These are phyloP conservation scores for Apiospora phragmitis DNA, from an alignment of 2,329 filamentous ascomycete species.

Conservation along the genomic window DNA sequence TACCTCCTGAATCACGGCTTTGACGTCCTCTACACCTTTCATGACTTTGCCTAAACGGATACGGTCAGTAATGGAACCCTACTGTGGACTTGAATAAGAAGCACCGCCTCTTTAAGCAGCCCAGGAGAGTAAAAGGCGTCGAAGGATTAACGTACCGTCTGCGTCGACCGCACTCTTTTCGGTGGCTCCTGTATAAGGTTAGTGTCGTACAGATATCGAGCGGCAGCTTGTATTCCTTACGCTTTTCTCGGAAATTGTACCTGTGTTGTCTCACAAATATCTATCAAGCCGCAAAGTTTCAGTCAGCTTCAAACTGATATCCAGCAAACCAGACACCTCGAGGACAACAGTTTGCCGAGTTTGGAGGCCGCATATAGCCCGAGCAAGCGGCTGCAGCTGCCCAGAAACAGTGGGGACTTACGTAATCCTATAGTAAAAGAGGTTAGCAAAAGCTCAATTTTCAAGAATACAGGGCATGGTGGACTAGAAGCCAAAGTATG, in stretches of 20 bases:
- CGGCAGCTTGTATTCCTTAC: slow-evolving; percentile 50
- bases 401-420: neutral
- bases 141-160: slow-evolving; percentile 56
- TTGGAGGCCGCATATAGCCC: no score
- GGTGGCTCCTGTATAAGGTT: slow-evolving; percentile 34
- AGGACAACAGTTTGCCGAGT: neutral
- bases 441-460: neutral
- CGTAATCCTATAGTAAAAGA: neutral
- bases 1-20: slow-evolving; percentile 86
- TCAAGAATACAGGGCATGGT: neutral
- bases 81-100: neutral
- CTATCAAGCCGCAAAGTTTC: slow-evolving; percentile 13
- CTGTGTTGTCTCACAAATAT: slow-evolving; percentile 90
- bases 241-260: slow-evolving; percentile 91
- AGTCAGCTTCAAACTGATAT: neutral
- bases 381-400: neutral
- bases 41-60: slow-evolving; percentile 58
- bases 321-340: neutral
- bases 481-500: no score
- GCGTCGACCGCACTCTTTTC: slow-evolving; percentile 75
- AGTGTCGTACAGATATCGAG: neutral
- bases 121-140: neutral
- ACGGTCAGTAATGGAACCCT: neutral
- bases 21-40: slow-evolving; percentile 81
- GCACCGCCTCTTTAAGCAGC: neutral